Conservation (phyloP, 139 green algal genomes). For the Trebouxia sp. region DNA sequence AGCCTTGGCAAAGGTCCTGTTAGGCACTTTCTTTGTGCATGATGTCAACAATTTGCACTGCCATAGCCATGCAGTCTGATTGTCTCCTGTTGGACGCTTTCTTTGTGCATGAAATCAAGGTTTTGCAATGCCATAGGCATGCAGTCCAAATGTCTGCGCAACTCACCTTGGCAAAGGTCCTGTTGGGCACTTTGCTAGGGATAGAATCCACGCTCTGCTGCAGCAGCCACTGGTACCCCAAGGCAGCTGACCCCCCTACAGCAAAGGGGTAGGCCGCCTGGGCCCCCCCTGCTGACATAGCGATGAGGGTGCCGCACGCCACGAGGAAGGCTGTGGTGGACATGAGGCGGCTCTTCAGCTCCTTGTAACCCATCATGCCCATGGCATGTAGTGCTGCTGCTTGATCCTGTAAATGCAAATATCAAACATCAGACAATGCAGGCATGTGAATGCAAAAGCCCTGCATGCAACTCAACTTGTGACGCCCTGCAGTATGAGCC, state of each 20-base stretch:
- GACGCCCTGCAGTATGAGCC: no score
- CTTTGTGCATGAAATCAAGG: no score
- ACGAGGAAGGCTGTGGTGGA: conserved; percentile 64
- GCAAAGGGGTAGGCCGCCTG: conserved; percentile 70
- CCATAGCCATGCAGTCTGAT: no score
- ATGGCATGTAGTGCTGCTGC: conserved; percentile 54
- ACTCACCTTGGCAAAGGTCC: conserved; percentile 22
- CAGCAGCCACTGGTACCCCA: conserved; percentile 77
- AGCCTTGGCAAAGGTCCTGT: no score
- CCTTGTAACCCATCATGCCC: conserved; percentile 64
- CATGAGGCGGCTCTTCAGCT: conserved; percentile 70
- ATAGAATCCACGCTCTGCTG: conserved; percentile 50
- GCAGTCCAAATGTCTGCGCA: no score
- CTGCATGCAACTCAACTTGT: no score
- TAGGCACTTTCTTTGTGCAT: no score
- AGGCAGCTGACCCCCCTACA: conserved; percentile 54
- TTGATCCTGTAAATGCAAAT: conserved; percentile 50
- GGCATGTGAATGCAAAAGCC: no score
- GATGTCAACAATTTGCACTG: no score
- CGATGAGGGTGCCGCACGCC: conserved; percentile 48
- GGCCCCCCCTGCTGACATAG: conserved; percentile 41
- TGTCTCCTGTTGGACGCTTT: no score
- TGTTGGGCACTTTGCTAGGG: conserved; percentile 9
- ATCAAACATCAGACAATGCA: no score
- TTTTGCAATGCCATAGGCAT: no score